Conservation (phyloP, 225 moss, liverwort and hornwort species). For the Takakia lepidozioides region DNA sequence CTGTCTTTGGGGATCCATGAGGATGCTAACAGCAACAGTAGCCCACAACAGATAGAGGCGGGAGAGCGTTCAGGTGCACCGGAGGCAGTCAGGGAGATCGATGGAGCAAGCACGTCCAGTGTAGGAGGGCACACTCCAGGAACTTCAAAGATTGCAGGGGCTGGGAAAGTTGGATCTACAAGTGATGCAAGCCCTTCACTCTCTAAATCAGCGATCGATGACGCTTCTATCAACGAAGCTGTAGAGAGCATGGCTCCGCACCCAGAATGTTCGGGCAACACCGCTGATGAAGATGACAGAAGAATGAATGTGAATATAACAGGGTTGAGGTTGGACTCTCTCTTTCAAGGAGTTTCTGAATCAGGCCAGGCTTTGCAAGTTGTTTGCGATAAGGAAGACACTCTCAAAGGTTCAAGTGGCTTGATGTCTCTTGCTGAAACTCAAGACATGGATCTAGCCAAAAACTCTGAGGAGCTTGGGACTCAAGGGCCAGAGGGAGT, state of each 20-base stretch:
- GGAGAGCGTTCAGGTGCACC: constrained; percentile 28
- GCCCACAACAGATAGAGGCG: constrained; percentile 16
- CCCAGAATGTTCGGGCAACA: too few relatives aligned
- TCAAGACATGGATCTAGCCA: too few relatives aligned
- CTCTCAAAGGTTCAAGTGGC: background rate
- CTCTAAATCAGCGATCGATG: constrained; percentile 23
- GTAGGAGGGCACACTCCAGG: constrained; percentile 15
- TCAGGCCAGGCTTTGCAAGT: too few relatives aligned
- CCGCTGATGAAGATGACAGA: constrained; percentile 12
- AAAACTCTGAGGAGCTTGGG: too few relatives aligned
- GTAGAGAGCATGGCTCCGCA: constrained; percentile 16
- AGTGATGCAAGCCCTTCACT: too few relatives aligned
- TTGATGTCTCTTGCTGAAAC: too few relatives aligned
- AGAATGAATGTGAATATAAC: too few relatives aligned
- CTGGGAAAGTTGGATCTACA: background rate
- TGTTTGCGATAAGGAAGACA: background rate
- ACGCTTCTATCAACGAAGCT: constrained; percentile 13
- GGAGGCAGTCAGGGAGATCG: constrained; percentile 9
- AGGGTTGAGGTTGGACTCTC: too few relatives aligned
- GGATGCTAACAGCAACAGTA: constrained; percentile 9
- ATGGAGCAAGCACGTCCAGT: constrained; percentile 9
- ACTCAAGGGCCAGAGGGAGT: too few relatives aligned
- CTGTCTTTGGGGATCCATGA: too few relatives aligned
- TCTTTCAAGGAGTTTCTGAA: too few relatives aligned
- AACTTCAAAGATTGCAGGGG: constrained; percentile 3